These are phyloP conservation scores for Heliocybe sulcata DNA, from an alignment of 1,284 basidiomycete species.

Conservation along the genomic window DNA sequence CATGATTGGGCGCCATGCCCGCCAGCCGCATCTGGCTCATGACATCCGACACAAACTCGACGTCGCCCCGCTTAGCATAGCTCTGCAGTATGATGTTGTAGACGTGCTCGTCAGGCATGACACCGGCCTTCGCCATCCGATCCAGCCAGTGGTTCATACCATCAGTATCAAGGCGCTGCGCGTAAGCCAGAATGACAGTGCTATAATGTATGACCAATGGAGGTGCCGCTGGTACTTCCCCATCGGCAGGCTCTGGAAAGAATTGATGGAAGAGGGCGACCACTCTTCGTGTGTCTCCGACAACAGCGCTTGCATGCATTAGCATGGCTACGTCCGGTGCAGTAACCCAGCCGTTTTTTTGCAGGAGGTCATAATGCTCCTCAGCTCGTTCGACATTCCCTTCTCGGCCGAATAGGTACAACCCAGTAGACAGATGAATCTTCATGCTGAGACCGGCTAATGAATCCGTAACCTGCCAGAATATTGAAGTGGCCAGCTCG, in stretches of 20 bases:
- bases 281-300: conserved; percentile 34
- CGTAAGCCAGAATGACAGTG: conserved; percentile 50
- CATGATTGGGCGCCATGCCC: conserved; percentile 39
- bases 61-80: conserved; percentile 52
- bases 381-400: conserved; percentile 40
- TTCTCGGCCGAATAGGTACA: conserved; percentile 43
- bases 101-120: conserved; percentile 44
- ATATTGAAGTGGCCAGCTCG: conserved; percentile 38
- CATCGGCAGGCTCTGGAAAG: conserved; percentile 28
- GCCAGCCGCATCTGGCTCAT: conserved; percentile 58
- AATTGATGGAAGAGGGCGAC: conserved; percentile 45
- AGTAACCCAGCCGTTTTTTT: conserved; percentile 19
- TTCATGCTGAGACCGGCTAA: conserved; percentile 13
- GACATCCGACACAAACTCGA: conserved; percentile 45
- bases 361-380: conserved; percentile 32
- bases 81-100: conserved; percentile 59
- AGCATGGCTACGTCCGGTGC: conserved; percentile 32
- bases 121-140: conserved; percentile 40
- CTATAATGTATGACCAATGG: conserved; percentile 48
- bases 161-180: conserved; percentile 39
- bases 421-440: conserved; percentile 34
- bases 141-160: conserved; percentile 53
- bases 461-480: conserved; percentile 12
- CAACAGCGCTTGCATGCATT: conserved; percentile 47
- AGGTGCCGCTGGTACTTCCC: conserved; percentile 20